Conservation (phyloP, 257 asterid species). For the Penstemon eatonii region DNA sequence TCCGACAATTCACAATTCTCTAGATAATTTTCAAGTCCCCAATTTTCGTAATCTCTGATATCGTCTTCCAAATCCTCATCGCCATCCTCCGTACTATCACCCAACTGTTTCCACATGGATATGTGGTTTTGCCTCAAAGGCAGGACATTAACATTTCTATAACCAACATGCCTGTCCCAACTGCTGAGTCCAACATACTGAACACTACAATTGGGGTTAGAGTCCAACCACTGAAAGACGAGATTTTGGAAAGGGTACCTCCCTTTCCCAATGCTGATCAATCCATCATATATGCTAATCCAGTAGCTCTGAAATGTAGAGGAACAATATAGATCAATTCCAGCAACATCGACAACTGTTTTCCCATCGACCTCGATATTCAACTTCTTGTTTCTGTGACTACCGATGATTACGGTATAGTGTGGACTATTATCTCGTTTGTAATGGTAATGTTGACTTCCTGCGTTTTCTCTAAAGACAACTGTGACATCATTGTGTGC, state of each 20-base stretch:
- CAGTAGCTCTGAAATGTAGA: constrained; percentile 93
- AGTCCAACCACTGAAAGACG: constrained; percentile 91
- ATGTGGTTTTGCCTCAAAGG: constrained; percentile 84
- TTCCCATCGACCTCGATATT: constrained; percentile 85
- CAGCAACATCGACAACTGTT: constrained; percentile 79
- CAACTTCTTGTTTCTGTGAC: constrained; percentile 84
- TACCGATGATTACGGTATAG: constrained; percentile 93
- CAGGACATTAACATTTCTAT: constrained; percentile 76
- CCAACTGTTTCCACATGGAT: constrained; percentile 88
- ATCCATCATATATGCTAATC: constrained; percentile 88
- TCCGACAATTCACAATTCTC: constrained; percentile 91
- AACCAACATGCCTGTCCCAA: constrained; percentile 97
- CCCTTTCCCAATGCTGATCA: constrained; percentile 95
- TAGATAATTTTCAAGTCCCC: constrained; percentile 79
- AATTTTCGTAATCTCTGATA: constrained; percentile 55
- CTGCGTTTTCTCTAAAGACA: constrained; percentile 89
- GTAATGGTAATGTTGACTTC: constrained; percentile 97
- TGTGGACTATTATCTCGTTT: constrained; percentile 90
- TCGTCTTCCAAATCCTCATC: constrained; percentile 70
- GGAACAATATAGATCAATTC: constrained; percentile 77
- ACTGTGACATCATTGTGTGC: constrained; percentile 93
- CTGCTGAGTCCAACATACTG: constrained; percentile 96
- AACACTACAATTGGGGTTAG: constrained; percentile 79
- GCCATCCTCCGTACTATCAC: constrained; percentile 46
- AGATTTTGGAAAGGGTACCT: constrained; percentile 96